Percentiles rank a stretch among this genome's conserved stretches.
phyloP scores from a whole-genome alignment of 805 yeast species.

The Sugiyamaella qingdaonensis region DNA sequence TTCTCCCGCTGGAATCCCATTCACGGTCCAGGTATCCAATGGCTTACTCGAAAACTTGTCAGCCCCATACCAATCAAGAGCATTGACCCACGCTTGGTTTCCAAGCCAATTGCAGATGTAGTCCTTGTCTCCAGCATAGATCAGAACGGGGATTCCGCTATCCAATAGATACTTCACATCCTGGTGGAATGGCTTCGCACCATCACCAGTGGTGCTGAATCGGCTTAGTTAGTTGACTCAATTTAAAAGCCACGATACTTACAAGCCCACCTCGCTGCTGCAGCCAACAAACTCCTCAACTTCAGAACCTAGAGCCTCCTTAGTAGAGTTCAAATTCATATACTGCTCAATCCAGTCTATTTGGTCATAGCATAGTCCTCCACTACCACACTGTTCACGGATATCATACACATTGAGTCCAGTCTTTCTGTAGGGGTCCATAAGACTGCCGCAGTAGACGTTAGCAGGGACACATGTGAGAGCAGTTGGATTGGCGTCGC shows the following conservation, averaged over 20 bases:
- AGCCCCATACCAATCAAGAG: conserved; percentile 53
- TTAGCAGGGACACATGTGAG: conserved; percentile 86
- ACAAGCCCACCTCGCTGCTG: conserved; percentile 55
- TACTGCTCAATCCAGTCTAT: conserved; percentile 67
- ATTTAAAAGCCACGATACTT: not conserved
- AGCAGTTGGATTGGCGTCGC: conserved; percentile 66
- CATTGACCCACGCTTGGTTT: conserved; percentile 72
- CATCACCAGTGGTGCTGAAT: conserved; percentile 69
- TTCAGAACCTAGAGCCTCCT: conserved; percentile 79
- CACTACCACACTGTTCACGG: conserved; percentile 53
- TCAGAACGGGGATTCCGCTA: conserved; percentile 61
- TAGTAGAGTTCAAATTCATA: conserved; percentile 69
- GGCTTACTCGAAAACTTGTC: conserved; percentile 43
- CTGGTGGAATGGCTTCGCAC: conserved; percentile 78
- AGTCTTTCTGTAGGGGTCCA: conserved; percentile 72
- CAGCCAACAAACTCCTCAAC: conserved; percentile 74
- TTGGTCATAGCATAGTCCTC: conserved; percentile 63
- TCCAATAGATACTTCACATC: conserved; percentile 64
- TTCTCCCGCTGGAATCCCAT: conserved; percentile 55
- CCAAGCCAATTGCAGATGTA: conserved; percentile 89
- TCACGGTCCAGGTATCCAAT: conserved; percentile 30
- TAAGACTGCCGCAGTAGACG: conserved; percentile 75
- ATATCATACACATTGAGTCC: conserved; percentile 88
- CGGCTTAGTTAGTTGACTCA: not conserved
- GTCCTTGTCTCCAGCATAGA: conserved; percentile 87